A percentile compares a stretch with the other conserved stretches of the same genome.
phyloP scores from a whole-genome alignment of 768 basidiomycete species.

The Suillus tomentosus region DNA sequence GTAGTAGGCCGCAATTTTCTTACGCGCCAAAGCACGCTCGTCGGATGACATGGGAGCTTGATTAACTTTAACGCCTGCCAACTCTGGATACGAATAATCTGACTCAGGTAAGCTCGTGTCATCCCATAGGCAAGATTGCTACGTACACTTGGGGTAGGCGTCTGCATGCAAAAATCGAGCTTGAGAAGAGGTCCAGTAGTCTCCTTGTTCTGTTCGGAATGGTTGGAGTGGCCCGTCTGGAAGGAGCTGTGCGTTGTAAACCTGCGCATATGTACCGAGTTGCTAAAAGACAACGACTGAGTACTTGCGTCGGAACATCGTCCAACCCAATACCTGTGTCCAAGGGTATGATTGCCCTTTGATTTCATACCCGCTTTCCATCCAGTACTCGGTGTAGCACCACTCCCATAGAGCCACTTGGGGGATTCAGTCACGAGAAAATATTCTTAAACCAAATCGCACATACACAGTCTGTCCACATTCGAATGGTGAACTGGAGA shows the following conservation, averaged over 20 bases:
- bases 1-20: conserved; percentile 26
- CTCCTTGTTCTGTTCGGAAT: conserved; percentile 25
- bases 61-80: conserved; percentile 30
- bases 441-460: background rate
- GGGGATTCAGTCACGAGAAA: conserved; percentile 2
- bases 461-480: conserved; percentile 27
- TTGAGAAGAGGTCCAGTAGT: conserved; percentile 29
- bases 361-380: conserved; percentile 24
- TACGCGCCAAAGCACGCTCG: conserved; percentile 25
- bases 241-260: conserved; percentile 22
- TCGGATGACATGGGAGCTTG: conserved; percentile 14
- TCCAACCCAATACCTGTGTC: conserved; percentile 21
- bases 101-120: background rate
- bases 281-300: conserved; percentile 12
- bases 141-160: conserved; percentile 25
- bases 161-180: conserved; percentile 24
- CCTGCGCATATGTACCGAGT: conserved; percentile 23
- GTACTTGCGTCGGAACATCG: background rate
- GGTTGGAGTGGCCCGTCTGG: conserved; percentile 25
- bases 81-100: conserved; percentile 33
- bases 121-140: background rate
- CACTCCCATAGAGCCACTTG: conserved; percentile 33
- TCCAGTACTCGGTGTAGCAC: conserved; percentile 32
- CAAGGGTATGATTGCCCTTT: conserved; percentile 15
- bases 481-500: conserved; percentile 27